Evolutionary conservation across 2,329 filamentous ascomycete genomes (phyloP).

Genomic region (Pseudomassariella vexata): DNA sequence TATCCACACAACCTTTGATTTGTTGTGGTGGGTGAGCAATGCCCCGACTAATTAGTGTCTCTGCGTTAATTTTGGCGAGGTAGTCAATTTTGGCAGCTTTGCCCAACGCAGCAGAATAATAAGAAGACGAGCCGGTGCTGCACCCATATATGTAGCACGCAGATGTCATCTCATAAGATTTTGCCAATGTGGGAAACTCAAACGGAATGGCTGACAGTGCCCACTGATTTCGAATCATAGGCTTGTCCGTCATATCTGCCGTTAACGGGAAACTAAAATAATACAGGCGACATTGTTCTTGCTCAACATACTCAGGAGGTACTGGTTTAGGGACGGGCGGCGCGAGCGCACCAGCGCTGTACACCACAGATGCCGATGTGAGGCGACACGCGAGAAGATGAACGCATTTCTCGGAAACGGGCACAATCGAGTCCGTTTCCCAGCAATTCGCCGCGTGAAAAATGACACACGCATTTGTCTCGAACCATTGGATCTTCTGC

Average conservation of each 20-base stretch:
- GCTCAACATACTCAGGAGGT: constrained; percentile 38
- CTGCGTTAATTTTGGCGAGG: constrained; percentile 55
- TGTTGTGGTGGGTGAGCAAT: constrained; percentile 35
- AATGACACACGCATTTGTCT: constrained; percentile 62
- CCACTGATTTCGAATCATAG: constrained; percentile 54
- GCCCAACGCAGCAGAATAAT: constrained; percentile 54
- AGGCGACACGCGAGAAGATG: constrained; percentile 63
- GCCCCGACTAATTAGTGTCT: constrained; percentile 46
- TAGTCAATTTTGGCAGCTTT: constrained; percentile 62
- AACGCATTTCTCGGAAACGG: constrained; percentile 33
- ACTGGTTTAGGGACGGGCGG: constrained; percentile 38
- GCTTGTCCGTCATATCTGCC: constrained; percentile 10
- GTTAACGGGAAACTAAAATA: constrained; percentile 57
- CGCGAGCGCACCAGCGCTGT: constrained; percentile 56
- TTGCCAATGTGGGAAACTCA: constrained; percentile 59
- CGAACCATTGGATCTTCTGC: constrained; percentile 56
- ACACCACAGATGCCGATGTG: constrained; percentile 60
- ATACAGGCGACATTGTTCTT: constrained; percentile 64
- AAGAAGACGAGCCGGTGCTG: constrained; percentile 47
- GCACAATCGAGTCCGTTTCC: constrained; percentile 41
- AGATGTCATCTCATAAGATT: constrained; percentile 47
- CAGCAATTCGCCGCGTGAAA: constrained; percentile 70
- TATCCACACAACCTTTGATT: constrained; percentile 59
- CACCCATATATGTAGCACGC: constrained; percentile 64
- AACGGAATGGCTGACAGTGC: constrained; percentile 60